Base-by-base conservation (phyloP, 768 basidiomycete genomes). In the Mycena pura region DNA sequence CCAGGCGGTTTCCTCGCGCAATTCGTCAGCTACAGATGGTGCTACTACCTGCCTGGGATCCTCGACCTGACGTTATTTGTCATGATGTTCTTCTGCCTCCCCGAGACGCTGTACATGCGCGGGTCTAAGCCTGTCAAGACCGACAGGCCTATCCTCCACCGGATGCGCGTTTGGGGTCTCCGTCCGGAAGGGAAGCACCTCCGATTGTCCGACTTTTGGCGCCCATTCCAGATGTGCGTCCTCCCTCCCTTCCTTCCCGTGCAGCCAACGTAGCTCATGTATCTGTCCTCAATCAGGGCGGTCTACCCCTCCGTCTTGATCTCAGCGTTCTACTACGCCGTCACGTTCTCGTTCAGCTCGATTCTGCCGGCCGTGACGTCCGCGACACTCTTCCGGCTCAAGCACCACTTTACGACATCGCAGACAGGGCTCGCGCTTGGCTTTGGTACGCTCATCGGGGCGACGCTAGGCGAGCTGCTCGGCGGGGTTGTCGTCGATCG, bases 291-390 rank as follows among this genome's bases (percentile, higher is more conserved):
- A 25, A 21, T 3, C 22, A 68, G 63, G 63, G 28, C 60, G 34
- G 36, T 58, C 3, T 65, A 68, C 34, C 66, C 63, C 1, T 32
- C 60, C 5, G 61, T 68, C 38, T 2, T 62, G n/a, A 39, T 65
- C 45, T 47, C 67, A 3, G 67, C 67, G 3, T 15, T 65, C 32
- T 68, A 62, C 44, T 68, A 68, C 46, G 50, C 54, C 2, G 41
- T 62, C 21, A 53, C 60, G 15, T 68, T 62, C 14, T 34, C 52
- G 0, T 29, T 65, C 17, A 38, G 56, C 27, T 62, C 60, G 8
- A 68, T 68, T 34, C 61, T 68, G 3, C 67, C 67, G 14, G 64
- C 64, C 11, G 67, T 68, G 3, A 68, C 67, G 29, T 59, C 57
- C 3, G 67, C 67, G n/a, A 65, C 63, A 14, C 63, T 68, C 14